Conservation (phyloP, 345 rosid species). For the Kernera saxatilis region DNA sequence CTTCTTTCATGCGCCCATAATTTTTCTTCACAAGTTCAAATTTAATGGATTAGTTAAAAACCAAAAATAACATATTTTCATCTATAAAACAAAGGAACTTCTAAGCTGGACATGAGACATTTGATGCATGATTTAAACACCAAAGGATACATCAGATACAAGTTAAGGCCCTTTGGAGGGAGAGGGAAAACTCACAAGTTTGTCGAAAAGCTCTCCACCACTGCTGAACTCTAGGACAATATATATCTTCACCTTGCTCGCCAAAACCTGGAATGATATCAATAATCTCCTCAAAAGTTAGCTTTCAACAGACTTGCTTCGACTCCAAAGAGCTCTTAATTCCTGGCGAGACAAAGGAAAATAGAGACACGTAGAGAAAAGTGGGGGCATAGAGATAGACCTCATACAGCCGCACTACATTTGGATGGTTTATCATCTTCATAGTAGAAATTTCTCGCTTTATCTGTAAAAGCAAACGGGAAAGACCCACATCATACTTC, state of each 20-base stretch:
- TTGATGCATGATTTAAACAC: background rate
- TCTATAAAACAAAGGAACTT: background rate
- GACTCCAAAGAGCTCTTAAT: background rate
- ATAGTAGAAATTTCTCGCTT: slow-evolving; percentile 68
- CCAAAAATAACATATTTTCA: background rate
- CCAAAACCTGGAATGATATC: slow-evolving; percentile 49
- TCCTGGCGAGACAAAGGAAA: background rate
- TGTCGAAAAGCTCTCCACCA: slow-evolving; percentile 70
- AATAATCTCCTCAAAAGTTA: background rate
- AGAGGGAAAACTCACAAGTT: slow-evolving; percentile 44
- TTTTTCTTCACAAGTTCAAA: slow-evolving; percentile 60
- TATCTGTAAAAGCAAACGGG: slow-evolving; percentile 47
- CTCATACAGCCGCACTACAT: slow-evolving; percentile 77
- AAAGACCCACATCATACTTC: slow-evolving; percentile 1
- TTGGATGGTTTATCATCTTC: slow-evolving; percentile 87
- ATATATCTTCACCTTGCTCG: slow-evolving; percentile 62
- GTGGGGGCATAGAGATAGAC: slow-evolving; percentile 31
- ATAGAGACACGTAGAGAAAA: slow-evolving; percentile 10
- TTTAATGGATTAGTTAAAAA: background rate
- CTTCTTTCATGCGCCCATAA: slow-evolving; percentile 81
- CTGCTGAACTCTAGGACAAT: slow-evolving; percentile 54
- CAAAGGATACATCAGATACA: background rate
- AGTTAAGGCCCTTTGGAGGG: slow-evolving; percentile 2
- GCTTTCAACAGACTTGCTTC: background rate
- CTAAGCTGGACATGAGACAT: background rate